phyloP scores from a whole-genome alignment of 2,329 filamentous ascomycete genomes.

The Talaromyces sp. region DNA sequence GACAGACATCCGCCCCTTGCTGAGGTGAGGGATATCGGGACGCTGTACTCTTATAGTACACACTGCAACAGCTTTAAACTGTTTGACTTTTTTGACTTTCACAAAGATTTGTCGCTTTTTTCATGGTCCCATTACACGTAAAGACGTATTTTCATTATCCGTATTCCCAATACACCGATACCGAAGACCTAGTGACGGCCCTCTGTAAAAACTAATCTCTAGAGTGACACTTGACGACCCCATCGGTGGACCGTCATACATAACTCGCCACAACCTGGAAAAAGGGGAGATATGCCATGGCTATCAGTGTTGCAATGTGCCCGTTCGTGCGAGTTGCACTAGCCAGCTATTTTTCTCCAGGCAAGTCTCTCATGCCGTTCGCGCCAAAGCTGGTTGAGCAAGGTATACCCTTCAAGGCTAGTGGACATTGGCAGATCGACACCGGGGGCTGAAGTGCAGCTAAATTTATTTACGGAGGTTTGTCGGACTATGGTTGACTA shows the following conservation, averaged over 20 bases:
- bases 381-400: not conserved
- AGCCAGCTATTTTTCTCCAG: not conserved
- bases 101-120: not conserved
- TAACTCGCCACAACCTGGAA: not conserved
- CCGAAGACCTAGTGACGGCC: not conserved
- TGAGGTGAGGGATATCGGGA: conserved; percentile 5
- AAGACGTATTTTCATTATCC: not conserved
- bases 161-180: not conserved
- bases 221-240: not conserved
- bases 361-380: not conserved
- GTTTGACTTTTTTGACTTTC: not conserved
- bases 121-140: not conserved
- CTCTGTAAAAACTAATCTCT: not conserved
- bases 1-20: not conserved
- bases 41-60: not conserved
- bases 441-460: not conserved
- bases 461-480: not conserved
- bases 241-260: not conserved
- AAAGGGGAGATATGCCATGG: not conserved
- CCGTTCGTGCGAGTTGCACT: not conserved
- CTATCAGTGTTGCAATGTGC: not conserved
- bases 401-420: not conserved
- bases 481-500: not conserved
- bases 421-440: not conserved
- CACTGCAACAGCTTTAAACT: not conserved